Base-by-base conservation (phyloP, 2,329 filamentous ascomycete species). In the Fusarium albidum region DNA sequence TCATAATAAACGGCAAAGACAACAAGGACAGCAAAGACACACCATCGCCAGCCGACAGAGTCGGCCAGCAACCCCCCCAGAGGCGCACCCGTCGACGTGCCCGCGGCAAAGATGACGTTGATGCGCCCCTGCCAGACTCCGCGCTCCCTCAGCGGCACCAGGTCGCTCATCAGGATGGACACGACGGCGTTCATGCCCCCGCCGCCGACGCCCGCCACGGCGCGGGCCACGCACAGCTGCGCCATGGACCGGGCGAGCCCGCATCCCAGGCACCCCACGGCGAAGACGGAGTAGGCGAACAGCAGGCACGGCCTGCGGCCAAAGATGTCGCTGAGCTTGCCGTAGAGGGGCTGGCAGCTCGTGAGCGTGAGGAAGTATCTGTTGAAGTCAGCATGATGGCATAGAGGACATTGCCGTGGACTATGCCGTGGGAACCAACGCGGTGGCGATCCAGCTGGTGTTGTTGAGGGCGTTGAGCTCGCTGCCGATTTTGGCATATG, bases 401-500 rank as follows among this genome's bases (percentile, higher is more conserved):
- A 21, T n/a, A n/a, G n/a, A n/a, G n/a, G n/a, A n/a, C n/a, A 9
- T 27, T 26, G 38, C 10, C 6, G 9, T 27, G 12, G 5, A 18
- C 13, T 10, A 26, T 33, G 29, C 1, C 25, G n/a, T 2, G 18
- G 35, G 13, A 18, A 40, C 58, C 59, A 57, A 79, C 71, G 78
- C 72, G 3, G 73, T 75, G 25, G 88, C 88, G 52, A 92, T 88
- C 89, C 90, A 92, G 45, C 84, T 88, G 5, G 89, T 91, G 60
- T 83, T 84, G 68, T 89, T 91, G 45, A 94, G 78, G 2, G 90
- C 88, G 44, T 90, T 79, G 25, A 94, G 75, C 58, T 93, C 90
- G 50, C 82, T 90, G 10, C 89, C 90, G 64, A 94, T 93, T 57
- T 82, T 85, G 42, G 88, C 88, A 70, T 92, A 92, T n/a, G 82